Base-by-base conservation (phyloP, 805 yeast species). In the Cyberlindnera xishuangbannaensis region DNA sequence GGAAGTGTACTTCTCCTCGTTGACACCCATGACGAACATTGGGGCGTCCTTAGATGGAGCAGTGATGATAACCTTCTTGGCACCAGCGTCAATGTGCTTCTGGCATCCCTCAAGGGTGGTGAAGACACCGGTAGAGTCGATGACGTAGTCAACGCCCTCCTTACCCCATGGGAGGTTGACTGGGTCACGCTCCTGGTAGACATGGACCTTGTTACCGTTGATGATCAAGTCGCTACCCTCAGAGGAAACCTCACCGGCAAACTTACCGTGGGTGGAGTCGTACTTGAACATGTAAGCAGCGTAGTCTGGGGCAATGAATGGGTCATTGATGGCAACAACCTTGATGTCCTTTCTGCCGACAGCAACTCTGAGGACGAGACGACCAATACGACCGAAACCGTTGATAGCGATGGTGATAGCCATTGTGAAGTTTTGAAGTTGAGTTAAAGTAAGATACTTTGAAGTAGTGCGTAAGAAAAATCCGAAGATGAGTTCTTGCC, bases 251-350 rank as follows among this genome's bases (percentile, higher is more conserved):
- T 69, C 76, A 57, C 95, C 95, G 58, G 69, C 64, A 80, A 64
- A 86, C 60, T 69, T 71, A 57, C 95, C 94, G 72, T 85, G 95
- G 48, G 95, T 85, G 42, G 95, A 83, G 67, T 85, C 95, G 69
- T 84, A 85, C 73, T 85, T 86, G 83, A 85, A 84, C 86, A 85
- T 78, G 76, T 85, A 85, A 46, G 95, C 83, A 57, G 95, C 95
- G 67, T 85, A 85, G 51, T 85, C 95, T 41, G 92, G 73, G 44
- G 77, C 76, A 56, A 85, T 86, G 73, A 83, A 85, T 44, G 95
- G 95, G 65, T 86, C 92, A 65, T 86, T 86, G 74, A 86, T 69
- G 48, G 94, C 94, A 47, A 83, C 84, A 47, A 86, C 81, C 54
- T 82, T 73, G 56, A 86, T 79, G 40, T 48, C 44, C 11, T 28